phyloP scores from a whole-genome alignment of 768 basidiomycete species.

The Basidioascus undulatus region DNA sequence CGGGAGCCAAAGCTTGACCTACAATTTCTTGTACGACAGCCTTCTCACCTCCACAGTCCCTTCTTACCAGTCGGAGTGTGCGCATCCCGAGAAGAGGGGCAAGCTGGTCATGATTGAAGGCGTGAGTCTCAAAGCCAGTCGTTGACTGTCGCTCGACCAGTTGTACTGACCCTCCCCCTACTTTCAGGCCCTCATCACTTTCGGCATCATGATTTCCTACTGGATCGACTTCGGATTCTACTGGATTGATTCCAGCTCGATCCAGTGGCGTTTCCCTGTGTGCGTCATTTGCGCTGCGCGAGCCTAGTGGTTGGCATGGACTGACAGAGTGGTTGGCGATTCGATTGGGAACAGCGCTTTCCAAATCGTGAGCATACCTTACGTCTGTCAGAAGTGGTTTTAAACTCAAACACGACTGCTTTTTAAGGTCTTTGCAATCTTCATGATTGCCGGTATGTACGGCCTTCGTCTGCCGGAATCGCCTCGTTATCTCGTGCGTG shows the following conservation, averaged over 20 bases:
- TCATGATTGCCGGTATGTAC: slow-evolving; percentile 29
- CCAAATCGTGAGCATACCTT: too few species aligned
- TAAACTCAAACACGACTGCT: too few species aligned
- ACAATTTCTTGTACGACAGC: too few species aligned
- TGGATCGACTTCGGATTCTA: slow-evolving; percentile 43
- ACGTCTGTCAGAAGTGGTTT: too few species aligned
- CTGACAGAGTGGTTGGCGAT: too few species aligned
- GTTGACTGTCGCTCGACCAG: neutral
- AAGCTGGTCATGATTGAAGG: slow-evolving; percentile 43
- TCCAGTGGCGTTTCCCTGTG: neutral
- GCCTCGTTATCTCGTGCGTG: slow-evolving; percentile 29
- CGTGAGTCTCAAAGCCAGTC: slow-evolving; percentile 15
- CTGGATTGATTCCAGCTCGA: slow-evolving; percentile 19
- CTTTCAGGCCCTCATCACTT: slow-evolving; percentile 25
- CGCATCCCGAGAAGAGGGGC: slow-evolving; percentile 33
- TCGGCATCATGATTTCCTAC: slow-evolving; percentile 39
- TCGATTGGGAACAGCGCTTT: too few species aligned
- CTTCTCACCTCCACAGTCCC: slow-evolving; percentile 34
- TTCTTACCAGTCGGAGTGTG: slow-evolving; percentile 41
- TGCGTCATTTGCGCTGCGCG: too few species aligned
- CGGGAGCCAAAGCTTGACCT: too few species aligned
- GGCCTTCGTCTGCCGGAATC: slow-evolving; percentile 23
- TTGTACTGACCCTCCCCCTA: neutral
- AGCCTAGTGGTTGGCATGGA: too few species aligned
- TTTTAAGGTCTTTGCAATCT: slow-evolving; percentile 28